A percentile compares a stretch with the other conserved stretches of the same genome.
Evolutionary conservation across 352 stramenopile genomes (phyloP).

Genomic region (Globisporangium cystogenes): DNA sequence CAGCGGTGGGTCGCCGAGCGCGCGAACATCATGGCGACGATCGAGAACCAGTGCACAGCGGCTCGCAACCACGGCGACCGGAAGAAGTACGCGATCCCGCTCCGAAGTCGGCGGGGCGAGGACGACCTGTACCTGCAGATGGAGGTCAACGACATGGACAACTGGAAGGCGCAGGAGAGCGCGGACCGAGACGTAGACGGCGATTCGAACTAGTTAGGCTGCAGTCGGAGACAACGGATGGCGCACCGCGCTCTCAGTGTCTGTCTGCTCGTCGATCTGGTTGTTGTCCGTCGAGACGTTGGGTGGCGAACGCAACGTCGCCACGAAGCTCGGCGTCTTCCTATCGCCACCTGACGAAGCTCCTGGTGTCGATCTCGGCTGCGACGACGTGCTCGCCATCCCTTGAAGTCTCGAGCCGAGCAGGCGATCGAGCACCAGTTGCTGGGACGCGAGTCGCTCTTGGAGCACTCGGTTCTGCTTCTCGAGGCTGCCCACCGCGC

Average conservation of each 20-base stretch:
- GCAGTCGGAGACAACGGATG: conserved; percentile 2
- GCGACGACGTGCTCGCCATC: neutral
- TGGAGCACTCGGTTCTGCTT: conserved; percentile 27
- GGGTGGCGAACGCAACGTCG: neutral
- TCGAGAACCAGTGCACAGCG: conserved; percentile 38
- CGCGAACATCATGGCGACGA: conserved; percentile 60
- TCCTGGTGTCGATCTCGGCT: neutral
- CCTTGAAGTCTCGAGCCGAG: conserved; percentile 21
- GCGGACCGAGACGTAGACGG: neutral
- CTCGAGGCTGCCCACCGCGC: conserved; percentile 9
- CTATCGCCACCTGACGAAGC: neutral
- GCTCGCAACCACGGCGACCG: conserved; percentile 28
- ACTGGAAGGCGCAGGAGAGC: conserved; percentile 26
- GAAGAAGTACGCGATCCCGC: conserved; percentile 33
- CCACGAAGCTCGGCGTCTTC: neutral
- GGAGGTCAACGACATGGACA: conserved; percentile 38
- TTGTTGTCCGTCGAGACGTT: neutral
- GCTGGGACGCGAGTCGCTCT: conserved; percentile 26
- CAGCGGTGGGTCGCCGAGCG: conserved; percentile 59
- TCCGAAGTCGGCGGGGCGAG: conserved; percentile 25
- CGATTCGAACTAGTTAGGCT: conserved; percentile 1
- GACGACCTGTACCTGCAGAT: conserved; percentile 44
- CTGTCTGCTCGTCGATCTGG: neutral
- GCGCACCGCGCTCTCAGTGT: neutral
- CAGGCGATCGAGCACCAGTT: conserved; percentile 27